These are phyloP conservation scores for Globisporangium solare DNA, from an alignment of 352 stramenopile species.

Conservation along the genomic window DNA sequence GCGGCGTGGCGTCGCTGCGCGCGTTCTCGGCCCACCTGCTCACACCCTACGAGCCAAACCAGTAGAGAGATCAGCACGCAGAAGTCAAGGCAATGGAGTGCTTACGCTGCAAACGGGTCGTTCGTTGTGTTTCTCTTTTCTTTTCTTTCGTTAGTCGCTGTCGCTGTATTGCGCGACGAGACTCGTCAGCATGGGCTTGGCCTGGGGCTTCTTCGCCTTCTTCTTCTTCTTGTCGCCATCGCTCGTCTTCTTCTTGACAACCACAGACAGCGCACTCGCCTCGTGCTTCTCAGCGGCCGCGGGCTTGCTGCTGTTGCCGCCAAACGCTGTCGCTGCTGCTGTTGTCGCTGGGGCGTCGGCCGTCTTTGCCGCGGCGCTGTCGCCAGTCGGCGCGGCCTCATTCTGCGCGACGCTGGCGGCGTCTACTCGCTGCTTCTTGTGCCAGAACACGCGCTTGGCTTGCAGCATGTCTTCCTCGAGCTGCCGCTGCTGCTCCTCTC, in stretches of 20 bases:
- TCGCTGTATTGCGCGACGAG: conserved; percentile 82
- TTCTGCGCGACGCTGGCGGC: background rate
- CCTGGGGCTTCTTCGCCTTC: conserved; percentile 16
- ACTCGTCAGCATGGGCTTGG: conserved; percentile 30
- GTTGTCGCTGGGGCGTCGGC: background rate
- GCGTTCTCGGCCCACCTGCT: conserved; percentile 94
- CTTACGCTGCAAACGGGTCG: too few species aligned
- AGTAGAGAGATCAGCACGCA: conserved; percentile 25
- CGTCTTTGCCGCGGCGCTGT: conserved; percentile 11
- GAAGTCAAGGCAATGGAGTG: background rate
- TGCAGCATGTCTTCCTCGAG: conserved; percentile 43
- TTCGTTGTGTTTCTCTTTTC: background rate
- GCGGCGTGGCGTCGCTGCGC: conserved; percentile 91
- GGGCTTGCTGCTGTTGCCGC: too few species aligned
- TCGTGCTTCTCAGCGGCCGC: too few species aligned
- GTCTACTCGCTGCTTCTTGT: conserved; percentile 29
- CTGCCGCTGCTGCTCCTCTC: conserved; percentile 40
- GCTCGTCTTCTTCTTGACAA: conserved; percentile 25
- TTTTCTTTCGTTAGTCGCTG: conserved; percentile 31
- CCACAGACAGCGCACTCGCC: conserved; percentile 16
- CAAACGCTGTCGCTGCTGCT: conserved; percentile 3
- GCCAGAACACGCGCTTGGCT: conserved; percentile 54
- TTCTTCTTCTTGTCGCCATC: conserved; percentile 22
- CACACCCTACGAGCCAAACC: conserved; percentile 87
- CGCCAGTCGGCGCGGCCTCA: background rate